Conservation (phyloP, 1,284 basidiomycete genomes). For the Trichosporon sp. region DNA sequence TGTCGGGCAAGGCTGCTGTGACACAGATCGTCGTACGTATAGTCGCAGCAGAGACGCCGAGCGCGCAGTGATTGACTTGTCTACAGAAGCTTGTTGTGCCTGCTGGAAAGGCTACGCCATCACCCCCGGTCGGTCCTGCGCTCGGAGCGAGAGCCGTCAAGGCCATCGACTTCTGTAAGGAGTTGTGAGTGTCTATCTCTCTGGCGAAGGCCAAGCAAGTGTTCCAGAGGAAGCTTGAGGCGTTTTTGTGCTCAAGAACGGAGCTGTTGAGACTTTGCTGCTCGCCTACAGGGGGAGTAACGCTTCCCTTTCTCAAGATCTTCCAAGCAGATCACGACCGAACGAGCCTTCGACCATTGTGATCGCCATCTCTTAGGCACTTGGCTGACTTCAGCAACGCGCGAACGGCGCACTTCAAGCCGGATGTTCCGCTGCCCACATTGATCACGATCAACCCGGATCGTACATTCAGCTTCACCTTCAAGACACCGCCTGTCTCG, state of each 20-base stretch:
- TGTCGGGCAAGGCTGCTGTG: conserved; percentile 20
- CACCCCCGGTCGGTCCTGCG: conserved; percentile 93
- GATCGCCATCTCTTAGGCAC: too few relatives aligned
- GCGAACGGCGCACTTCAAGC: conserved; percentile 77
- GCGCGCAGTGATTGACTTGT: not conserved
- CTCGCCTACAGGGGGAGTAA: too few relatives aligned
- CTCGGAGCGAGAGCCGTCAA: conserved; percentile 97
- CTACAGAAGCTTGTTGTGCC: conserved; percentile 75
- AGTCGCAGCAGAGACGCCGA: not conserved
- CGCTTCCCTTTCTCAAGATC: too few relatives aligned
- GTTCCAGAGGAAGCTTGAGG: too few relatives aligned
- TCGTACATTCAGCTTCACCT: conserved; percentile 87
- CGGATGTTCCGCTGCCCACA: conserved; percentile 82
- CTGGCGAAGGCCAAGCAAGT: too few relatives aligned
- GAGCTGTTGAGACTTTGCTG: too few relatives aligned
- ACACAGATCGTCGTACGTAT: conserved; percentile 19
- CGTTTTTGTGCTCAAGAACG: too few relatives aligned
- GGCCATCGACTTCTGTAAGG: conserved; percentile 99
- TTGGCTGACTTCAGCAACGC: conserved; percentile 61
- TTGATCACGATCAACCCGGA: conserved; percentile 90
- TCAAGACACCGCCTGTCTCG: conserved; percentile 84
- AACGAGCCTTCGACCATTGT: too few relatives aligned
- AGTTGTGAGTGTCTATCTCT: conserved; percentile 58
- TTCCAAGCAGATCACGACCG: too few relatives aligned
- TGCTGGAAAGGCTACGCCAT: conserved; percentile 92